phyloP scores from a whole-genome alignment of 2,329 filamentous ascomycete genomes.

The Neonectria coccinea region DNA sequence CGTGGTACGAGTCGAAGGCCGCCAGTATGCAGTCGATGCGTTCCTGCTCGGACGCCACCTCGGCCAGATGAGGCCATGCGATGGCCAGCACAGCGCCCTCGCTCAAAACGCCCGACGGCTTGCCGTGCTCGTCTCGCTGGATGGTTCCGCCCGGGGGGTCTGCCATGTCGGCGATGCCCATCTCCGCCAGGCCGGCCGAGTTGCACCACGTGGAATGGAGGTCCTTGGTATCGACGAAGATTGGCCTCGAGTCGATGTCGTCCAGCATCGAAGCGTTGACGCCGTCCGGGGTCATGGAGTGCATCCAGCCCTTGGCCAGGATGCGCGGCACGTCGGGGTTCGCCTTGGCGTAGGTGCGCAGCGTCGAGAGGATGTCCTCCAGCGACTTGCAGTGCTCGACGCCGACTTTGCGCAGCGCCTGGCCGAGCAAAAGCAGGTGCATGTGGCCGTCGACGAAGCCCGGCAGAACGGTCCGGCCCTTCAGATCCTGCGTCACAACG shows the following conservation, averaged over 20 bases:
- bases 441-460: conserved; percentile 70
- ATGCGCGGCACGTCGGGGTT: conserved; percentile 63
- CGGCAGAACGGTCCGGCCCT: conserved; percentile 58
- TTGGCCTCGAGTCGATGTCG: conserved; percentile 60
- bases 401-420: conserved; percentile 63
- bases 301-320: conserved; percentile 68
- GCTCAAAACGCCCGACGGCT: conserved; percentile 62
- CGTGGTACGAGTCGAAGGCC: conserved; percentile 63
- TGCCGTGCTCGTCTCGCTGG: conserved; percentile 61
- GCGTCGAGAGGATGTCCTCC: conserved; percentile 61
- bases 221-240: conserved; percentile 64
- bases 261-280: conserved; percentile 58
- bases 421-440: conserved; percentile 66
- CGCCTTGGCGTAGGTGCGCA: conserved; percentile 58
- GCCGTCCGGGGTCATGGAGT: conserved; percentile 59
- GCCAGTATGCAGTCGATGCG: conserved; percentile 60
- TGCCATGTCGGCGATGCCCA: conserved; percentile 54
- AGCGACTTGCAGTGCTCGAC: conserved; percentile 61
- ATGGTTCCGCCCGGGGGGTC: conserved; percentile 63
- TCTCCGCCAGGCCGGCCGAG: conserved; percentile 58
- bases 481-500: conserved; percentile 43
- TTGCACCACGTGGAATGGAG: conserved; percentile 65
- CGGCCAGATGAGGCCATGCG: conserved; percentile 67
- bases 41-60: conserved; percentile 60
- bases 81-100: conserved; percentile 65